These are phyloP conservation scores for Raffaelea ambrosiae DNA, from an alignment of 2,329 filamentous ascomycete genomes.

Conservation along the genomic window DNA sequence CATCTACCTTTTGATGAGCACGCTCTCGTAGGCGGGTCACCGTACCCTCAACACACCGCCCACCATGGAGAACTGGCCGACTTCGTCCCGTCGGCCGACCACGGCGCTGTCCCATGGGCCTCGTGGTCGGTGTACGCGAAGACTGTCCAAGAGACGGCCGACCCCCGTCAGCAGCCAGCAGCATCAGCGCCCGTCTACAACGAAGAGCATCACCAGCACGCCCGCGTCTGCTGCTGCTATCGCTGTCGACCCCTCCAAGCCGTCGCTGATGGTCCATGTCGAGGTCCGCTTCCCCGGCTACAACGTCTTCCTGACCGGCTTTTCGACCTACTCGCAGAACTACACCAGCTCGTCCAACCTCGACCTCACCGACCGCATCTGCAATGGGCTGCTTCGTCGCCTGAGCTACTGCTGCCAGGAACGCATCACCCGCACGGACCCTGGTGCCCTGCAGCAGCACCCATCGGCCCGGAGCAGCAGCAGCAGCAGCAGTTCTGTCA, in stretches of 20 bases:
- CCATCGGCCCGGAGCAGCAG: constrained; percentile 14
- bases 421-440: constrained; percentile 44
- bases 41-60: background rate
- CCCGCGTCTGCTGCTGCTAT: background rate
- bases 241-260: background rate
- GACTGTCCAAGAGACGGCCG: background rate
- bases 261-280: constrained; percentile 11
- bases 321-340: constrained; percentile 27
- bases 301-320: background rate
- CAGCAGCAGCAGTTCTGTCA: constrained; percentile 16
- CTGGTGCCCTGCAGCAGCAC: constrained; percentile 29
- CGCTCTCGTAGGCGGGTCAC: background rate
- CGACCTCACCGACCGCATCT: constrained; percentile 35
- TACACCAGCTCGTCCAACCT: constrained; percentile 39
- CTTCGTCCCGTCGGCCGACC: no score
- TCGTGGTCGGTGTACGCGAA: no score
- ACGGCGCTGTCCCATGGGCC: no score
- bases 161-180: background rate
- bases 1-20: background rate
- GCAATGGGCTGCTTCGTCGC: constrained; percentile 38
- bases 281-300: constrained; percentile 12
- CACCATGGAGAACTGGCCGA: no score
- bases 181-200: background rate
- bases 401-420: constrained; percentile 44
- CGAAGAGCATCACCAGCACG: no score